Evolutionary conservation across 768 basidiomycete genomes (phyloP), one percentile per base, ranked within the genome.

Genomic region (Amanita subjunquillea): DNA sequence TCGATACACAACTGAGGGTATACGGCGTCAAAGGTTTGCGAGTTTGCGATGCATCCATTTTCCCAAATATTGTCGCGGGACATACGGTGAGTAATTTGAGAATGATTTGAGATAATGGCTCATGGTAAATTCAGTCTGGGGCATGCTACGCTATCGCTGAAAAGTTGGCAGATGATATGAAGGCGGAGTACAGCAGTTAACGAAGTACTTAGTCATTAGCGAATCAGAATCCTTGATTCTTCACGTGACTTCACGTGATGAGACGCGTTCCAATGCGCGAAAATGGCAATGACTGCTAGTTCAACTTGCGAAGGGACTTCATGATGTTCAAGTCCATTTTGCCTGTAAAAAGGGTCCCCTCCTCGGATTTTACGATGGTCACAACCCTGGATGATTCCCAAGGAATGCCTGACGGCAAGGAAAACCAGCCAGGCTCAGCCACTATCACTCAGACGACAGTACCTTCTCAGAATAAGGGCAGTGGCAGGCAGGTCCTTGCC

Each of bases 241-340:
- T 34, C 34, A 34, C 34, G 34, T 34, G 34, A 40, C 44, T 22
- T 22, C 59, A 63, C 61, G 58, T 63, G 63, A 55, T 27, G 12
- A 39, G 50, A 58, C 72, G 69, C 69, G 70, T 64, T 62, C 50
- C 51, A 55, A 59, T 59, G 59, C 36, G 47, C 34, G 29, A 46
- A 46, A 45, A 45, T 29, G 44, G 64, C 61, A 65, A 70, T 65
- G 57, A 36, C 32, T 62, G 59, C 57, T 63, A 60, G 61, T 60
- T 58, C 53, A 29, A 36, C 39, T 56, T 48, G 49, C 53, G 59
- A 46, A 55, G 51, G 48, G 55, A n/a, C n/a, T 23, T 57, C 53
- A 65, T 64, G 61, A 91, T 91, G 88, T 90, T 91, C 74, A 89
- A 87, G 69, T 77, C 79, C 59, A 87, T 91, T 51, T 70, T 90